Base-by-base conservation (phyloP, 2,329 filamentous ascomycete genomes). In the Phialophora expanda region DNA sequence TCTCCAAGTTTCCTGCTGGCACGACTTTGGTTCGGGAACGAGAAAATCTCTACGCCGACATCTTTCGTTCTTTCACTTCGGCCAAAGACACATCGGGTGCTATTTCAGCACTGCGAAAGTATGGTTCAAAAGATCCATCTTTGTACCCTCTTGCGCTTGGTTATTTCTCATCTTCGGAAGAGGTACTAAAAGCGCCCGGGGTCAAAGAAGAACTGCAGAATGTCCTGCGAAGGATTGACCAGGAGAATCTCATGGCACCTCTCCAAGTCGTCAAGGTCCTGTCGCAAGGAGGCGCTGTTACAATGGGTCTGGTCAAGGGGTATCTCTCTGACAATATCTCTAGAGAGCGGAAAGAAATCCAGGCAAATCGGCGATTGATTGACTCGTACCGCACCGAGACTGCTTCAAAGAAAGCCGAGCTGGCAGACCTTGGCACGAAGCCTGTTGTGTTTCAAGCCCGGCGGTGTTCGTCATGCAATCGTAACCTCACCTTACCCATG, bases 211-310 rank as follows among this genome's bases (percentile, higher is more conserved):
- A 98, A 78, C 84, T 99, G 9, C 86, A 92, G 63, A 83, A 81
- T 0, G 89, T 99, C 1, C 84, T 99, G 11, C 85, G 87, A 70
- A 93, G 91, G 73, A 98, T 99, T 71, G 92, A 97, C 75, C 86
- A 90, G 68, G 93, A 97, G 73, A 90, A 92, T 0, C 86, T 99
- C 44, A 95, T 99, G 91, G 94, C 95, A 0, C 95, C 95, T 0
- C 82, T 99, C 3, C 95, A 99, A 76, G 95, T 99, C 34, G 95
- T 99, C 17, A 94, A 99, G 78, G 95, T 93, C 0, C 85, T 99
- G 14, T 89, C 86, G 67, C 85, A 85, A 60, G 91, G 90, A 71
- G 86, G 89, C 5, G 92, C 97, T 2, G 94, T 96, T 0, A 98
- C 93, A 0, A 97, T 99, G 91, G 95, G 94, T 58, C 93, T 98